These are phyloP conservation scores for Streptanthus diversifolius DNA, from an alignment of 345 rosid genomes.

Conservation along the genomic window DNA sequence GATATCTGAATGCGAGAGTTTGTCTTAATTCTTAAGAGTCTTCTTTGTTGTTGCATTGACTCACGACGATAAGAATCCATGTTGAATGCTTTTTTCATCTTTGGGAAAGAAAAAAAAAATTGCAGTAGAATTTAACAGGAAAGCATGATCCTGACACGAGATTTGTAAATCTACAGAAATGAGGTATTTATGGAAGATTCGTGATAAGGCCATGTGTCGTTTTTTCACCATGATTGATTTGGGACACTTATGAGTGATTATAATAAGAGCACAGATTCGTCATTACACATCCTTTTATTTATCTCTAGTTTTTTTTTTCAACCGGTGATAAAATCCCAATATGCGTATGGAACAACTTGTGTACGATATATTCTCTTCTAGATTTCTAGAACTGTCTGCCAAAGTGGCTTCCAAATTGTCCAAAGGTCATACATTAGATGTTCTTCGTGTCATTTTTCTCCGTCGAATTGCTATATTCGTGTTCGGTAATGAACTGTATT, in stretches of 20 bases:
- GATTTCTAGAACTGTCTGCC: not conserved
- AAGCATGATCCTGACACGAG: slow-evolving; percentile 25
- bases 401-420: slow-evolving; percentile 20
- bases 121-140: not conserved
- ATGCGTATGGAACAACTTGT: slow-evolving; percentile 20
- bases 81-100: not conserved
- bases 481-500: slow-evolving; percentile 14
- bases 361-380: not conserved
- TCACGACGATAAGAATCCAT: slow-evolving; percentile 1
- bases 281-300: not conserved
- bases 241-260: slow-evolving; percentile 14
- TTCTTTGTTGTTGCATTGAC: slow-evolving; percentile 17
- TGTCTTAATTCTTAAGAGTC: not conserved
- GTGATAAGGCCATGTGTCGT: slow-evolving; percentile 33
- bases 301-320: not conserved
- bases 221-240: slow-evolving; percentile 20
- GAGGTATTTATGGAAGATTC: slow-evolving; percentile 25
- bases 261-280: slow-evolving; percentile 26
- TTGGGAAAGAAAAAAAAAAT: not conserved
- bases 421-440: slow-evolving; percentile 25
- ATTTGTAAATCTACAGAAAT: slow-evolving; percentile 24
- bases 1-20: slow-evolving; percentile 1
- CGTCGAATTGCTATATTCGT: not conserved
- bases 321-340: not conserved
- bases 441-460: not conserved